phyloP scores from a whole-genome alignment of 441 rosid genomes.

The Eutrema salsugineum region DNA sequence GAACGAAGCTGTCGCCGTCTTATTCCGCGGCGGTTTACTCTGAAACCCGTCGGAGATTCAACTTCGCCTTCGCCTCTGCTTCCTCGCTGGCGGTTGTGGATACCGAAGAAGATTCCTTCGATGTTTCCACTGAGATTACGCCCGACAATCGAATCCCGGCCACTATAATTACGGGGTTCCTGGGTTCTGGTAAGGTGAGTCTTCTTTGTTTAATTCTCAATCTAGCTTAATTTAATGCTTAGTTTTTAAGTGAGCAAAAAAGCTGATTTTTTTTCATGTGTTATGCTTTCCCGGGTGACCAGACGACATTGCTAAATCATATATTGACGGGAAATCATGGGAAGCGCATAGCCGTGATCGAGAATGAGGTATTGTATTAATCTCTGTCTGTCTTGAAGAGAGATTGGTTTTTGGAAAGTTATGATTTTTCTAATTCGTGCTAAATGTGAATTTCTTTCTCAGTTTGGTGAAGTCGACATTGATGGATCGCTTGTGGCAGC shows the following conservation, averaged over 20 bases:
- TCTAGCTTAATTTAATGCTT: background rate
- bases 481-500: constrained; percentile 90
- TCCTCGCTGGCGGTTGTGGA: constrained; percentile 48
- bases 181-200: constrained; percentile 89
- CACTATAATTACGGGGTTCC: constrained; percentile 85
- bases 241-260: background rate
- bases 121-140: constrained; percentile 44
- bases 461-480: constrained; percentile 84
- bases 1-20: constrained; percentile 22
- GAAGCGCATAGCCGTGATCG: constrained; percentile 90
- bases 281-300: constrained; percentile 12
- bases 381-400: background rate
- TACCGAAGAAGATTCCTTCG: constrained; percentile 51
- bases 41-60: constrained; percentile 31
- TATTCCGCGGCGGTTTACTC: constrained; percentile 21
- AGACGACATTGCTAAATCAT: constrained; percentile 91
- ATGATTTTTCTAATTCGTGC: background rate
- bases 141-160: constrained; percentile 87
- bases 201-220: background rate
- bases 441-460: constrained; percentile 24
- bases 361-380: constrained; percentile 66
- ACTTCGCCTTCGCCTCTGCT: constrained; percentile 43
- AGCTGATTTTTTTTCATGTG: background rate
- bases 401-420: background rate
- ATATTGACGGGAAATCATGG: constrained; percentile 89